Conservation (phyloP, 805 yeast genomes). For the Saturnispora serradocipensis region DNA sequence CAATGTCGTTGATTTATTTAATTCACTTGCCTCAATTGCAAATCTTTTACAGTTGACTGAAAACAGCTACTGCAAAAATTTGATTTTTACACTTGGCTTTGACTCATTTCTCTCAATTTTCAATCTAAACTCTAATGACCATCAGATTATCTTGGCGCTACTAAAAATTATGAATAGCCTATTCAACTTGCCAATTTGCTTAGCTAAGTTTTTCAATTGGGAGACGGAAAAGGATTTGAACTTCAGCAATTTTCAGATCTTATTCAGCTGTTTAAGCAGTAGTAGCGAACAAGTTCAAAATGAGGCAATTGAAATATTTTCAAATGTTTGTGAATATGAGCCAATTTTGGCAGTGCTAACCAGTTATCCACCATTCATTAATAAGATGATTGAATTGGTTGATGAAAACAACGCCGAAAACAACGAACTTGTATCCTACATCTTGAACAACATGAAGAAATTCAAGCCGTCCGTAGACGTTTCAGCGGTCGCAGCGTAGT, state of each 20-base stretch:
- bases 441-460: neutral
- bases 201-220: constrained; percentile 55
- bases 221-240: constrained; percentile 25
- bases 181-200: constrained; percentile 28
- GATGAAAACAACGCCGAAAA: neutral
- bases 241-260: constrained; percentile 31
- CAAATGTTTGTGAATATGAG: constrained; percentile 23
- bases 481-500: neutral
- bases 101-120: constrained; percentile 22
- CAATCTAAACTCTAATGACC: constrained; percentile 29
- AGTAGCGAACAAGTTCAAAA: constrained; percentile 33
- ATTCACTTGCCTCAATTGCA: constrained; percentile 39
- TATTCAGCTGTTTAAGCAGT: constrained; percentile 33
- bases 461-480: neutral
- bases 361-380: neutral
- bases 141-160: constrained; percentile 34
- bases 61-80: constrained; percentile 26
- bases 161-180: constrained; percentile 44
- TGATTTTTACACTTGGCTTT: constrained; percentile 29
- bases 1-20: constrained; percentile 31
- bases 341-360: constrained; percentile 18
- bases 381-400: neutral
- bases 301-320: constrained; percentile 26
- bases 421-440: neutral
- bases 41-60: constrained; percentile 36